phyloP scores from a whole-genome alignment of 305 asterid species.

The Solanum aculeatissimum region DNA sequence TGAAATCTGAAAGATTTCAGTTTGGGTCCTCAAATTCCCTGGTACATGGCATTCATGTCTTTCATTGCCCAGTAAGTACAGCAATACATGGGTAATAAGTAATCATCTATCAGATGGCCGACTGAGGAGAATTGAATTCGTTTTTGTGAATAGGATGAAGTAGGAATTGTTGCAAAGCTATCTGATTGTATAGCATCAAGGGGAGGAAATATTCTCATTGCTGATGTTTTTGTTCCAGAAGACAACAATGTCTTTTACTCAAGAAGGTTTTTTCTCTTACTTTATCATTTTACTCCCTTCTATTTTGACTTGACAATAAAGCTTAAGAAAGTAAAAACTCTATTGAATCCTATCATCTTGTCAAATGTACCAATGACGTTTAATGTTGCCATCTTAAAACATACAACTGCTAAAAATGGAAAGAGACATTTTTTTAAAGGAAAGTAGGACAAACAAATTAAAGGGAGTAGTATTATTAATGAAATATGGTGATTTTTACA shows the following conservation, averaged over 20 bases:
- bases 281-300: too few species aligned
- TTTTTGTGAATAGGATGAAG: constrained; percentile 49
- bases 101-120: neutral
- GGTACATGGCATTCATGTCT: constrained; percentile 82
- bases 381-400: too few species aligned
- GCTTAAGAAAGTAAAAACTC: too few species aligned
- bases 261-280: constrained; percentile 45
- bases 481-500: neutral
- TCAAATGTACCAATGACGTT: too few species aligned
- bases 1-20: constrained; percentile 29
- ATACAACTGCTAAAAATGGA: too few species aligned
- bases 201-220: constrained; percentile 77
- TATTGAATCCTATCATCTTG: too few species aligned
- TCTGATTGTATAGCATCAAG: constrained; percentile 92
- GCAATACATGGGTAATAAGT: neutral
- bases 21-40: constrained; percentile 56
- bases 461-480: too few species aligned
- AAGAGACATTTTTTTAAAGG: too few species aligned
- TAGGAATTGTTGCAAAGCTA: constrained; percentile 80
- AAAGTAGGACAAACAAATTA: too few species aligned
- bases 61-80: constrained; percentile 71
- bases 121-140: neutral
- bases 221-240: constrained; percentile 87
- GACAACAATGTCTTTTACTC: constrained; percentile 72
- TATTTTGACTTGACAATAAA: too few species aligned